Percentiles rank a stretch among this genome's conserved stretches.
Conservation (phyloP, 2,329 filamentous ascomycete species). For the Aspergillus costaricaensis region DNA sequence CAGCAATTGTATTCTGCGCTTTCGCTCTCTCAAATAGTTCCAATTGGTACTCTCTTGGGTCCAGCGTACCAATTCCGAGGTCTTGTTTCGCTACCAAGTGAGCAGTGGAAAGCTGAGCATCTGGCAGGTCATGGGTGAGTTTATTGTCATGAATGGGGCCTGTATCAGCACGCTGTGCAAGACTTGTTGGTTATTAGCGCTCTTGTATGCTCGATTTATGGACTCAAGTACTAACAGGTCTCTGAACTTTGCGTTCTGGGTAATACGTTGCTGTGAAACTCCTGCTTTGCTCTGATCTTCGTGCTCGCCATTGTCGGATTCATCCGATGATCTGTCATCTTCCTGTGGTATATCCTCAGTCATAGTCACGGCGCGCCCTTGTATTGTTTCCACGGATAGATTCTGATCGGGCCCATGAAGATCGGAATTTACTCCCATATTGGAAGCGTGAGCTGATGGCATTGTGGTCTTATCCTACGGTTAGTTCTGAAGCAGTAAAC, state of each 20-base stretch:
- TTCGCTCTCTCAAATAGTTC: conserved; percentile 91
- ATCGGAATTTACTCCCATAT: neutral
- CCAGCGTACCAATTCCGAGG: conserved; percentile 64
- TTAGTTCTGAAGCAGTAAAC: neutral
- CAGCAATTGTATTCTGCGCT: conserved; percentile 81
- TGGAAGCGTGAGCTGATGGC: neutral
- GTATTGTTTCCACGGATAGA: neutral
- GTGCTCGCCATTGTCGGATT: conserved; percentile 34
- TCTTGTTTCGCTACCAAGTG: conserved; percentile 57
- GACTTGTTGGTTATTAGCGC: conserved; percentile 27
- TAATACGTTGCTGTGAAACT: conserved; percentile 50
- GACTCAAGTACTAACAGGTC: conserved; percentile 38
- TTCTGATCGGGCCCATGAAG: neutral
- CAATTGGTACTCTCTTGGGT: conserved; percentile 84
- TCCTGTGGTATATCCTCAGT: neutral
- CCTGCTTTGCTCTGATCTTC: conserved; percentile 19
- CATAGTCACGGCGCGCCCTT: neutral
- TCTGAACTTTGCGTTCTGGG: conserved; percentile 55
- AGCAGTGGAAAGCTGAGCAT: conserved; percentile 56
- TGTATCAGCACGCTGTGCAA: conserved; percentile 46
- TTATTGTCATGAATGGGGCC: conserved; percentile 45
- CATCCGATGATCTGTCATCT: conserved; percentile 23
- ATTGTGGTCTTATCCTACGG: neutral
- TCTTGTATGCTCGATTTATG: neutral
- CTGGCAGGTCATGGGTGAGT: conserved; percentile 29